Evolutionary conservation across 176 grass and related monocot genomes (phyloP).

Genomic region (Oryza longistaminata): DNA sequence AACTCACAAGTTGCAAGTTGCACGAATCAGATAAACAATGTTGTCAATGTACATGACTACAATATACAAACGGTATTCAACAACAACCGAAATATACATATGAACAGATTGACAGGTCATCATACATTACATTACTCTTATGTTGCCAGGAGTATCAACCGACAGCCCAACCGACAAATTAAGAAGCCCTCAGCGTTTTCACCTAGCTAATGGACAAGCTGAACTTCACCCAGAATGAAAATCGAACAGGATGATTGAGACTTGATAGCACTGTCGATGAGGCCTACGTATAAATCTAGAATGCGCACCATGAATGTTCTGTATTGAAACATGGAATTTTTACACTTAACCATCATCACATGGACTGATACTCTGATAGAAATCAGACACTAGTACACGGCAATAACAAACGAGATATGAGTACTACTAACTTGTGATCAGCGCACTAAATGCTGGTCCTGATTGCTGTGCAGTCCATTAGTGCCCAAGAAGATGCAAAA

Average conservation of each 20-base stretch:
- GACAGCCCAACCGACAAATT: constrained; percentile 19
- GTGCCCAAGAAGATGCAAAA: not conserved
- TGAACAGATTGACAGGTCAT: not conserved
- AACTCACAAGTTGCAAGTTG: not conserved
- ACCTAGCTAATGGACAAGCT: not conserved
- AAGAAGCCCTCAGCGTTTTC: not conserved
- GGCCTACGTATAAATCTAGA: not conserved
- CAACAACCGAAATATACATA: not conserved
- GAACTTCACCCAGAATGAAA: not conserved
- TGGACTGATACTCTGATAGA: not conserved
- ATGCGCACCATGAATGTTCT: not conserved
- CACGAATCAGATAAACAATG: not conserved
- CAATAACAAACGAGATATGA: not conserved
- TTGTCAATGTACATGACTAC: not conserved
- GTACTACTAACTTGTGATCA: not conserved
- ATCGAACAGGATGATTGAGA: not conserved
- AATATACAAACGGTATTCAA: not conserved
- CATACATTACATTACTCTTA: not conserved
- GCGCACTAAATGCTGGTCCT: constrained; percentile 1
- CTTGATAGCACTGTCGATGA: not conserved
- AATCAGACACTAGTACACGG: not conserved
- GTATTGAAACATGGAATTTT: not conserved
- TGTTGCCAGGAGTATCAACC: not conserved
- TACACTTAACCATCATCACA: not conserved
- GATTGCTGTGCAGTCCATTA: not conserved